phyloP scores from a whole-genome alignment of 768 basidiomycete species.

The Tulasnella sp. region DNA sequence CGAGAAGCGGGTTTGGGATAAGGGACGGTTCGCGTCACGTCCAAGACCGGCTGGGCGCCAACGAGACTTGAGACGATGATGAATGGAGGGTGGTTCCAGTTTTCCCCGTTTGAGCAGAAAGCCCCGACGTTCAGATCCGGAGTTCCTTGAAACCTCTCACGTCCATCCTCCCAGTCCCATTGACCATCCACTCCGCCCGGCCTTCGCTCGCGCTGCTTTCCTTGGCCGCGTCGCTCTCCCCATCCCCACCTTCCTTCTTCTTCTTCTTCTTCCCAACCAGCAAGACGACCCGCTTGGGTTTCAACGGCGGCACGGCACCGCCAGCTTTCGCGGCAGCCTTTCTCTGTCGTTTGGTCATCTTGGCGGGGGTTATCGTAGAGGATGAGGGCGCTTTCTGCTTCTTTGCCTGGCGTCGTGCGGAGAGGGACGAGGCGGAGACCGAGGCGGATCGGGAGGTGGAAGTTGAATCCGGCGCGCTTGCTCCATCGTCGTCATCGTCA shows the following conservation, averaged over 20 bases:
- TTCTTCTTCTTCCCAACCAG: too few relatives aligned
- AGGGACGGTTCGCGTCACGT: background rate
- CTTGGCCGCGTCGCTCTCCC: too few relatives aligned
- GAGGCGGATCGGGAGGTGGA: constrained; percentile 35
- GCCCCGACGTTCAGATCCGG: constrained; percentile 52
- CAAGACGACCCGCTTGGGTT: background rate
- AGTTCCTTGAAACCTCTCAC: constrained; percentile 74
- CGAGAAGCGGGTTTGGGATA: background rate
- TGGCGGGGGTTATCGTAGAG: constrained; percentile 57
- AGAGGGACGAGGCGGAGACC: constrained; percentile 33
- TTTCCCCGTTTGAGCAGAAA: background rate
- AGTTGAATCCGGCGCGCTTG: constrained; percentile 9
- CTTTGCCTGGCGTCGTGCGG: background rate
- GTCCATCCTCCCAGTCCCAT: constrained; percentile 68
- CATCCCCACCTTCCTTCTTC: too few relatives aligned
- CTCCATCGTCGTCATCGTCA: constrained; percentile 31
- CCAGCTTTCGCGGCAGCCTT: constrained; percentile 44
- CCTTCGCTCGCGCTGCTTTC: constrained; percentile 30
- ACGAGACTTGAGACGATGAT: too few relatives aligned
- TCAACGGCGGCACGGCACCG: background rate
- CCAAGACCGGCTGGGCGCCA: background rate
- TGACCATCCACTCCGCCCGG: constrained; percentile 50
- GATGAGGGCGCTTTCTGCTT: background rate
- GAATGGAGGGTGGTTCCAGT: background rate
- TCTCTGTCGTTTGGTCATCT: constrained; percentile 47